phyloP scores from a whole-genome alignment of 352 stramenopile species.

The Phytophthora capsici region DNA sequence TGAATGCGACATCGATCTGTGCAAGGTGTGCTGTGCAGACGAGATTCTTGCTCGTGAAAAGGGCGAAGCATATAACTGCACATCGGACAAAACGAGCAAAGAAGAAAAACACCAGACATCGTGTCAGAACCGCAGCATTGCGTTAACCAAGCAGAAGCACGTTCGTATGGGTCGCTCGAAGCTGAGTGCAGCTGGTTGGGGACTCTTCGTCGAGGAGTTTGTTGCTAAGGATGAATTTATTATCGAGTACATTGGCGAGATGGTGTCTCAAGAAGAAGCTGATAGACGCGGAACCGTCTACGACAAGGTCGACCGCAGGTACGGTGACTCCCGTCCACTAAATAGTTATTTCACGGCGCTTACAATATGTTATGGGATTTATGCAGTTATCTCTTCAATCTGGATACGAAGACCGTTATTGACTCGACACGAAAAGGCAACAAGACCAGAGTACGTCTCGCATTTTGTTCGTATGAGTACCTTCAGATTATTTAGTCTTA shows the following conservation, averaged over 20 bases:
- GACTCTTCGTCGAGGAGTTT: constrained; percentile 89
- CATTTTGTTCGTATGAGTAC: not conserved
- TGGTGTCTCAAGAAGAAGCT: constrained; percentile 91
- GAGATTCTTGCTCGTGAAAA: constrained; percentile 41
- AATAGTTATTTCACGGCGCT: constrained; percentile 1
- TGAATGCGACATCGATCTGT: constrained; percentile 95
- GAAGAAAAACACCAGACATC: constrained; percentile 39
- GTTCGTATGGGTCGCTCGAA: constrained; percentile 84
- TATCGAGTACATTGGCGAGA: constrained; percentile 95
- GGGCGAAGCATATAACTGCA: constrained; percentile 20
- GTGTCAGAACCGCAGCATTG: constrained; percentile 76
- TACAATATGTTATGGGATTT: constrained; percentile 3
- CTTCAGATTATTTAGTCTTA: not conserved
- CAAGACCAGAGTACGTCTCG: constrained; percentile 84
- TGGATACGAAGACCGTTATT: constrained; percentile 92
- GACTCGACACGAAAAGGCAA: constrained; percentile 96
- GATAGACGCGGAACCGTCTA: constrained; percentile 90
- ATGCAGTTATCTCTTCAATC: constrained; percentile 93
- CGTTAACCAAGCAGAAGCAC: constrained; percentile 58
- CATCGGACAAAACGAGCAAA: constrained; percentile 15
- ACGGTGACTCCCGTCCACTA: not conserved
- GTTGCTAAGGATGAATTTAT: constrained; percentile 95
- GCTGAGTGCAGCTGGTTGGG: constrained; percentile 88
- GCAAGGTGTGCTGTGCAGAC: constrained; percentile 74
- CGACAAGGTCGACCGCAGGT: constrained; percentile 87